phyloP scores from a whole-genome alignment of 2,329 filamentous ascomycete species.

The Xylariaceae sp. region DNA sequence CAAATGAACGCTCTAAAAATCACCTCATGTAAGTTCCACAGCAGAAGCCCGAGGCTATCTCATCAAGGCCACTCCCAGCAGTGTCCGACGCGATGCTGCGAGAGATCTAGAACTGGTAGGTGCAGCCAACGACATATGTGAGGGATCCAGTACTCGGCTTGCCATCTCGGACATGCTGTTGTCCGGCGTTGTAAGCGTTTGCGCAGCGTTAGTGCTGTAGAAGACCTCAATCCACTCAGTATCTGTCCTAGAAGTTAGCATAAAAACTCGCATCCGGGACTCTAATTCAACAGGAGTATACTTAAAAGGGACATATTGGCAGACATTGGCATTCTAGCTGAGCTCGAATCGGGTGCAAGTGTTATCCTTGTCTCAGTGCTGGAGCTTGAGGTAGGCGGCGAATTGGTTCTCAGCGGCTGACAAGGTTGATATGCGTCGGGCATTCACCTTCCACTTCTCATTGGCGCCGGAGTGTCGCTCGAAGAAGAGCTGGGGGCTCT shows the following conservation, averaged over 20 bases:
- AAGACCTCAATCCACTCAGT: constrained; percentile 5
- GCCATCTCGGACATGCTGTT: background rate
- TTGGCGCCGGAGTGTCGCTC: background rate
- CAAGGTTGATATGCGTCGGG: background rate
- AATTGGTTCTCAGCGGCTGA: background rate
- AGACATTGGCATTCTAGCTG: background rate
- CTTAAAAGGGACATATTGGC: constrained; percentile 3
- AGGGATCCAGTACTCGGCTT: background rate
- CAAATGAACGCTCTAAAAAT: too few relatives aligned
- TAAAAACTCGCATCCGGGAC: background rate
- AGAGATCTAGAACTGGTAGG: constrained; percentile 8
- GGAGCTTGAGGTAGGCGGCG: constrained; percentile 1
- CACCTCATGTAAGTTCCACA: too few relatives aligned
- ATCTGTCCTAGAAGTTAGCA: background rate
- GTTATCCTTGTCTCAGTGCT: constrained; percentile 4
- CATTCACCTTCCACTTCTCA: constrained; percentile 1
- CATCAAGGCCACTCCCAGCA: too few relatives aligned
- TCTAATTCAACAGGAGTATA: background rate
- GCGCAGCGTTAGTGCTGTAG: constrained; percentile 3
- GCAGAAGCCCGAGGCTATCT: too few relatives aligned
- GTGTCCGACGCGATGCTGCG: too few relatives aligned
- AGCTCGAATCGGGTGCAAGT: constrained; percentile 3
- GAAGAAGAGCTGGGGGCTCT: background rate
- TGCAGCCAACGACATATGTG: constrained; percentile 4
- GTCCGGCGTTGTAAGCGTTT: constrained; percentile 3